Percentiles rank a stretch among this genome's conserved stretches.
Conservation (phyloP, 176 grass and related monocot species). For the Oryza officinalis region DNA sequence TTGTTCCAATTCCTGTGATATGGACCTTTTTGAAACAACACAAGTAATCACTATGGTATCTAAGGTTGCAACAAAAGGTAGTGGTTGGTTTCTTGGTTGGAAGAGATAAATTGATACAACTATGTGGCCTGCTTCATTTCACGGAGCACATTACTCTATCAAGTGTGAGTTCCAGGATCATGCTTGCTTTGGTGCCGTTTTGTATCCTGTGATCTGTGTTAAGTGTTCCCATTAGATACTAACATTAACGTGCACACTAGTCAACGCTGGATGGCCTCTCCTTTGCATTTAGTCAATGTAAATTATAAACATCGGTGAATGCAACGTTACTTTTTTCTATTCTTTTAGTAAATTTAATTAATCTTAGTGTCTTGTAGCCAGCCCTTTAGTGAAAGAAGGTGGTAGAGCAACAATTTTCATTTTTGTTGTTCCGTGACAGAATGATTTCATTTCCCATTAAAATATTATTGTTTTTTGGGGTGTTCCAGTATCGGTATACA, state of each 20-base stretch:
- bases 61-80: background rate
- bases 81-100: background rate
- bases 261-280: background rate
- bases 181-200: slow-evolving; percentile 2
- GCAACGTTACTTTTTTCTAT: background rate
- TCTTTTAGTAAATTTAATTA: background rate
- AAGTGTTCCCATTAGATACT: background rate
- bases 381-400: background rate
- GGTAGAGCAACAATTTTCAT: background rate
- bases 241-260: background rate
- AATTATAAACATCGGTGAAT: background rate
- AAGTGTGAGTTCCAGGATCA: background rate
- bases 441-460: no score
- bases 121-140: slow-evolving; percentile 12
- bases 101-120: background rate
- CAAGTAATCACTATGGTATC: background rate
- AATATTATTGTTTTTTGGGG: no score
- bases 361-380: background rate
- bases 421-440: background rate
- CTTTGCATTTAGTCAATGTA: background rate
- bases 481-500: no score
- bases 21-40: background rate
- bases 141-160: slow-evolving; percentile 16
- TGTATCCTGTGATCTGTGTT: slow-evolving; percentile 1
- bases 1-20: background rate